These are phyloP conservation scores for Echria macrotheca DNA, from an alignment of 495 filamentous ascomycete species.

Conservation along the genomic window DNA sequence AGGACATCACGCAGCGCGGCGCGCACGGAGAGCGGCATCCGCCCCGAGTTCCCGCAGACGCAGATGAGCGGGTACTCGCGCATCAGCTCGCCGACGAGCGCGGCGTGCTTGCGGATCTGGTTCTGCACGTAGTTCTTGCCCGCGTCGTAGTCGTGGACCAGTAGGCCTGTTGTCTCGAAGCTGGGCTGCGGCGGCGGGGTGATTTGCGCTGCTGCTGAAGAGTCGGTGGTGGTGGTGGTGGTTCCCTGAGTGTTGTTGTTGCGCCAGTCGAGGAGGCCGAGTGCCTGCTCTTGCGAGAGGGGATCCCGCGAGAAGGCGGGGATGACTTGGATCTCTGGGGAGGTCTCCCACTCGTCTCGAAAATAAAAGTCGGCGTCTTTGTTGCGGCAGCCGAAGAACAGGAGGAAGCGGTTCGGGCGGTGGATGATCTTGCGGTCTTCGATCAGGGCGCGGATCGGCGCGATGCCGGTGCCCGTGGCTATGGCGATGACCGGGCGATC, in stretches of 20 bases:
- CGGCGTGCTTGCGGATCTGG: slow-evolving; percentile 57
- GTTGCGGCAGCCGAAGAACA: slow-evolving; percentile 83
- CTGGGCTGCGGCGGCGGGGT: background rate
- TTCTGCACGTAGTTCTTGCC: slow-evolving; percentile 87
- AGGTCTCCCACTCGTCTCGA: slow-evolving; percentile 59
- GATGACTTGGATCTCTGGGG: slow-evolving; percentile 49
- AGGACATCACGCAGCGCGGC: slow-evolving; percentile 72
- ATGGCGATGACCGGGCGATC: slow-evolving; percentile 65
- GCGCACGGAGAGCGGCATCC: slow-evolving; percentile 88
- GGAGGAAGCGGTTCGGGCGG: slow-evolving; percentile 28
- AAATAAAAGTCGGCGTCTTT: slow-evolving; percentile 72
- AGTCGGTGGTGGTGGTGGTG: too few species aligned
- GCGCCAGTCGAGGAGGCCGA: background rate
- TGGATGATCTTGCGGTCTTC: slow-evolving; percentile 50
- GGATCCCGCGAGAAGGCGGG: slow-evolving; percentile 73
- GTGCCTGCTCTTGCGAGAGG: slow-evolving; percentile 27
- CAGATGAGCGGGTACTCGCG: slow-evolving; percentile 37
- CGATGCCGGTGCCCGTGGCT: slow-evolving; percentile 85
- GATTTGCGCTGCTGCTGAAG: too few species aligned
- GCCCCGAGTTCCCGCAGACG: slow-evolving; percentile 77
- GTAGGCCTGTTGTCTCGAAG: background rate
- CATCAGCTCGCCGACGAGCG: slow-evolving; percentile 54
- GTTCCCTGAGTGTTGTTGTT: too few species aligned
- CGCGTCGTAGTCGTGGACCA: slow-evolving; percentile 25
- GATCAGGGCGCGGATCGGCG: slow-evolving; percentile 76